Base-by-base conservation (phyloP, 441 rosid species). In the Capsella rubella region DNA sequence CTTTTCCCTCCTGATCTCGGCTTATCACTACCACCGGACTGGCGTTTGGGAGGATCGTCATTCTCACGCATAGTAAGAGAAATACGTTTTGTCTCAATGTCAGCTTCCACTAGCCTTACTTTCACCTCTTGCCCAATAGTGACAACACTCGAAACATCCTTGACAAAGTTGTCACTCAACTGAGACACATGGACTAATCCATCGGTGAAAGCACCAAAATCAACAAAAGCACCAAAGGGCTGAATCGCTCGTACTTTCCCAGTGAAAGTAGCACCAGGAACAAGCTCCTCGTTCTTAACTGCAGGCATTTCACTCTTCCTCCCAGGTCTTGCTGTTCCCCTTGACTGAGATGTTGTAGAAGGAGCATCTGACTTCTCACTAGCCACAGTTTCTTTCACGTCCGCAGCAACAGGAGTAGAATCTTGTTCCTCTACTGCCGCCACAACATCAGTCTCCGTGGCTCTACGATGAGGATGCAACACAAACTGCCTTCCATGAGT, bases 201-300 rank as follows among this genome's bases (percentile, higher is more conserved):
- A 77, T 92, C 97, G 49, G 97, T 89, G 83, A 90, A 95, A 42
- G 99, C 97, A 78, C 99, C 99, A 66, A 95, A 87, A 72, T 85
- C 90, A 55, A 95, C 84, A 46, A 95, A 95, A 50, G 99, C 97
- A 65, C 97, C 99, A 82, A 95, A 95, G 57, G 97, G 99, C 80
- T 92, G 96, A 71, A 95, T 84, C 2, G 99, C 90, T 79, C 84
- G 82, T 69, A 95, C 92, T 92, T 92, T 92, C 63, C 99, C 97
- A 54, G 89, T 92, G 76, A 90, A 95, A 11, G 78, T 80, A 25
- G 95, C 95, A 53, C 99, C 99, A 60, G 87, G 81, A 77, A 90
- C 55, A 39, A 90, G 83, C 47, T 95, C 97, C 82, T 95, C 97
- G 61, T 89, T 80, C 82, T 85, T 92, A 67, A 95, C 83, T 8